A percentile compares a stretch with the other conserved stretches of the same genome.
phyloP scores from a whole-genome alignment of 1,284 basidiomycete genomes.

The Cutaneotrichosporon sp. region DNA sequence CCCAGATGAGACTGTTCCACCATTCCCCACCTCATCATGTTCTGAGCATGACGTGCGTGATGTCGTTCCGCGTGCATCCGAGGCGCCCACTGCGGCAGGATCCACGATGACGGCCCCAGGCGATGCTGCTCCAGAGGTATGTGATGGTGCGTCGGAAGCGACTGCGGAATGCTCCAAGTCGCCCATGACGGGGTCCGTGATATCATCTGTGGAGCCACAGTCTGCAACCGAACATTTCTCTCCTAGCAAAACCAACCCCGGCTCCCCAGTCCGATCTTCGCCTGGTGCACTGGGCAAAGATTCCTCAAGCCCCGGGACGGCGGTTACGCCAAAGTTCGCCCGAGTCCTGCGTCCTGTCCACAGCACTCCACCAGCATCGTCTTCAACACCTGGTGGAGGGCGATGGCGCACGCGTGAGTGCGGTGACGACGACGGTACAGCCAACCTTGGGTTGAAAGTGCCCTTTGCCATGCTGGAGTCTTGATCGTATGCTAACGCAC shows the following conservation, averaged over 20 bases:
- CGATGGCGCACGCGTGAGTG: slow-evolving; percentile 13
- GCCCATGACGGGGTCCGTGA: background rate
- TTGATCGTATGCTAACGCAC: slow-evolving; percentile 6
- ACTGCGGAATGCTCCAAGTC: background rate
- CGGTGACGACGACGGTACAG: background rate
- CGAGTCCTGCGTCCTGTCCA: background rate
- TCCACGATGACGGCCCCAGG: background rate
- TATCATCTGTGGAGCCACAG: background rate
- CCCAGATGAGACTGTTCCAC: background rate
- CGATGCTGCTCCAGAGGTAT: background rate
- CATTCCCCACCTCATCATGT: background rate
- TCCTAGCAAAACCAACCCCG: background rate
- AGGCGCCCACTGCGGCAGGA: background rate
- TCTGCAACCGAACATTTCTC: background rate
- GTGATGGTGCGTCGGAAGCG: background rate
- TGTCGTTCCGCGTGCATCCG: background rate
- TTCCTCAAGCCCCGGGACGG: background rate
- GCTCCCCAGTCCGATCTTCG: background rate
- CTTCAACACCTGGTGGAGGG: slow-evolving; percentile 6
- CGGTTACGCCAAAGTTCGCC: background rate
- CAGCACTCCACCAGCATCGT: background rate
- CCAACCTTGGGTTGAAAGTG: background rate
- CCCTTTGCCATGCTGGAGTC: background rate
- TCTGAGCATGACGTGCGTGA: background rate
- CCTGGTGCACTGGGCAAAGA: background rate